These are phyloP conservation scores for Tetrahymena borealis DNA, from an alignment of 73 alveolate species.

Conservation along the genomic window DNA sequence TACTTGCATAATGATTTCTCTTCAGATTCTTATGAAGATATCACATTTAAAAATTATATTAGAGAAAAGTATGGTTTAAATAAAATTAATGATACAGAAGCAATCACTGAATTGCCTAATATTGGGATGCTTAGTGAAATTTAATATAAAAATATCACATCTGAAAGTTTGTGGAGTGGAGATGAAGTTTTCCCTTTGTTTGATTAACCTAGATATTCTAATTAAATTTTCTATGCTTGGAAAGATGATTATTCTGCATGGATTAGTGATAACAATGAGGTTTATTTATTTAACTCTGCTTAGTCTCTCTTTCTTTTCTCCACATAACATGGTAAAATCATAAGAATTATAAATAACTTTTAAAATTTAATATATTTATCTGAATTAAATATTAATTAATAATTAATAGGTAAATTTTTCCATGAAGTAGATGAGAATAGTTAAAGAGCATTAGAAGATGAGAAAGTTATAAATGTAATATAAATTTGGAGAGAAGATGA, in stretches of 20 bases:
- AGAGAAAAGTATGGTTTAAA: not conserved
- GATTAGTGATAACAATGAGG: not conserved
- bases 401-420: not conserved
- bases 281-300: not conserved
- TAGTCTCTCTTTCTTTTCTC: not conserved
- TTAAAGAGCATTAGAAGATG: not conserved
- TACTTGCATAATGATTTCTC: not conserved
- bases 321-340: not conserved
- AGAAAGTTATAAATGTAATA: not conserved
- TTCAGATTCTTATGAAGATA: not conserved
- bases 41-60: not conserved
- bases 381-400: not conserved
- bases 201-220: not conserved
- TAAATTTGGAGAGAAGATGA: not conserved
- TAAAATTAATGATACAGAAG: not conserved
- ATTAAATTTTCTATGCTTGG: not conserved
- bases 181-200: not conserved
- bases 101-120: not conserved
- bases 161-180: not conserved
- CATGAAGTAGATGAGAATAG: not conserved
- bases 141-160: not conserved
- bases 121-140: not conserved
- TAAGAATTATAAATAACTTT: no score
- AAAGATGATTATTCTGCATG: not conserved
- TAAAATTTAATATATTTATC: not conserved